Percentiles rank a stretch among this genome's conserved stretches.
Evolutionary conservation across 2,329 filamentous ascomycete species (phyloP).

Genomic region (Emmonsiellopsis sp.): DNA sequence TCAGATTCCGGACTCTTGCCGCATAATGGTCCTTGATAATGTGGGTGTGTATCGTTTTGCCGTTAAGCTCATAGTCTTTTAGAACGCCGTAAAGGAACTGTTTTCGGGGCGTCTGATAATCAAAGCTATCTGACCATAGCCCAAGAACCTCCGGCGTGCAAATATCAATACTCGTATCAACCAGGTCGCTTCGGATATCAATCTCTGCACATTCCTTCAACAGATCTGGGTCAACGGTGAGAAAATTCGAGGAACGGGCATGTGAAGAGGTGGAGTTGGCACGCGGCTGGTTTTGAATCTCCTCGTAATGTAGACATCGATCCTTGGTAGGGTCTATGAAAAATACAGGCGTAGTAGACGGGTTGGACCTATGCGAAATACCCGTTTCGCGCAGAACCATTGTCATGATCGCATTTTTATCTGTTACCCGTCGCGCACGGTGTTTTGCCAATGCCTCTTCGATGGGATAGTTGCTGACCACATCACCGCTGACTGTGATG

Average conservation of each 20-base stretch:
- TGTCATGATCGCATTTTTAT: conserved; percentile 97
- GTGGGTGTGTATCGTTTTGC: conserved; percentile 90
- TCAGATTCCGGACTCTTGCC: conserved; percentile 73
- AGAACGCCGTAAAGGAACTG: conserved; percentile 87
- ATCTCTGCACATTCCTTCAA: conserved; percentile 64
- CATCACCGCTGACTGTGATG: conserved; percentile 81
- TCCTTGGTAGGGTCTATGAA: conserved; percentile 71
- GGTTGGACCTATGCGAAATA: conserved; percentile 64
- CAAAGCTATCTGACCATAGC: conserved; percentile 94
- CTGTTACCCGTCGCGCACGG: conserved; percentile 65
- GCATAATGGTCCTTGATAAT: conserved; percentile 76
- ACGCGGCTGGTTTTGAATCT: conserved; percentile 54
- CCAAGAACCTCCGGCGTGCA: conserved; percentile 93
- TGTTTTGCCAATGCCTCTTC: conserved; percentile 69
- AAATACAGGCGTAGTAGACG: conserved; percentile 69
- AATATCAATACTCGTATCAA: conserved; percentile 93
- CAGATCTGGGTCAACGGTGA: conserved; percentile 71
- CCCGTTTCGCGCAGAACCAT: conserved; percentile 78
- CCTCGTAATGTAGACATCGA: conserved; percentile 87
- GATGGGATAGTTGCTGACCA: conserved; percentile 83
- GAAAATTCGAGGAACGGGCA: conserved; percentile 39
- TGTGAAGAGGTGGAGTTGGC: conserved; percentile 7
- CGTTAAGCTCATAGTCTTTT: conserved; percentile 94
- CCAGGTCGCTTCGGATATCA: conserved; percentile 75
- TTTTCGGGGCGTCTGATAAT: conserved; percentile 81